phyloP scores from a whole-genome alignment of 208 protist species.

The Leishmania arabica region DNA sequence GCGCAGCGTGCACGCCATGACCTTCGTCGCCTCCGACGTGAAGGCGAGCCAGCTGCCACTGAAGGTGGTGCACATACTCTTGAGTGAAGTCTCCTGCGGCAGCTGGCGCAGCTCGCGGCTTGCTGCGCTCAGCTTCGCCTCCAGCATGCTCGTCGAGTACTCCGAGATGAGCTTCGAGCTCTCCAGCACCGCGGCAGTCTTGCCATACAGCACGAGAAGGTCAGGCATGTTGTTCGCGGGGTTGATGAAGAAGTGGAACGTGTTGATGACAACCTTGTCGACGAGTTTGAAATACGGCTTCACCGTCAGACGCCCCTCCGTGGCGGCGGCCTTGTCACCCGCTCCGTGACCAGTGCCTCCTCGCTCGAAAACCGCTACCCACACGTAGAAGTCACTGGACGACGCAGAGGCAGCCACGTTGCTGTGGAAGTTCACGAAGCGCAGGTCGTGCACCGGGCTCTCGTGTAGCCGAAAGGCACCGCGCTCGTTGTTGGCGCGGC shows the following conservation, averaged over 20 bases:
- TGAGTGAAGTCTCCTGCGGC: slow-evolving; percentile 26
- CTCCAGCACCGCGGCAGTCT: slow-evolving; percentile 69
- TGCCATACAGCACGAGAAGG: slow-evolving; percentile 76
- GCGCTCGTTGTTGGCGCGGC: slow-evolving; percentile 62
- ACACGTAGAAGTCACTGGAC: slow-evolving; percentile 74
- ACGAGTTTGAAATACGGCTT: slow-evolving; percentile 78
- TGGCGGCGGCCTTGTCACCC: slow-evolving; percentile 10
- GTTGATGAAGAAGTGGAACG: slow-evolving; percentile 89
- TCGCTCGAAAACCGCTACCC: slow-evolving; percentile 59
- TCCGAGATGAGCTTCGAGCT: slow-evolving; percentile 75
- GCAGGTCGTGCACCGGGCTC: slow-evolving; percentile 57
- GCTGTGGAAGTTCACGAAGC: slow-evolving; percentile 90
- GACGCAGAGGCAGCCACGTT: slow-evolving; percentile 80
- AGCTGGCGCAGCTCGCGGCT: slow-evolving; percentile 62
- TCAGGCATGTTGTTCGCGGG: slow-evolving; percentile 56
- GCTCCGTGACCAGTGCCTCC: background rate
- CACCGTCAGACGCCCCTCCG: slow-evolving; percentile 44
- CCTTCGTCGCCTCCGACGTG: slow-evolving; percentile 60
- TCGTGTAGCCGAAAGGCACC: slow-evolving; percentile 56
- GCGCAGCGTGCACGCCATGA: slow-evolving; percentile 80
- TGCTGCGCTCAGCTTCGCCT: slow-evolving; percentile 52
- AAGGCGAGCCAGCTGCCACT: slow-evolving; percentile 86
- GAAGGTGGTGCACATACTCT: slow-evolving; percentile 61
- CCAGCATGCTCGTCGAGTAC: slow-evolving; percentile 41
- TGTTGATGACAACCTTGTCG: slow-evolving; percentile 62